phyloP scores from a whole-genome alignment of 2,329 filamentous ascomycete species.

The Aquanectria penicillioides region DNA sequence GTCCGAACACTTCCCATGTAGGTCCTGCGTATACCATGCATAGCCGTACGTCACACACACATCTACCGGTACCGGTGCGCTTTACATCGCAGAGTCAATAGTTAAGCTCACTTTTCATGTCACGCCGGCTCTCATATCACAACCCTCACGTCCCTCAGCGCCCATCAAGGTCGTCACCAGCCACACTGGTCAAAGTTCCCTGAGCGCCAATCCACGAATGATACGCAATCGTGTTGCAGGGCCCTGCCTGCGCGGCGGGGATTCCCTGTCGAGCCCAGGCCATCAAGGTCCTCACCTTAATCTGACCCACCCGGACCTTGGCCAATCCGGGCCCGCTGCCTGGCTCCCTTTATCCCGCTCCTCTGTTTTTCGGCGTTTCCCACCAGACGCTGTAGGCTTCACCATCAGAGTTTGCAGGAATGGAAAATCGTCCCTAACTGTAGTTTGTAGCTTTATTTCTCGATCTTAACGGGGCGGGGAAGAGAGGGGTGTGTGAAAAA shows the following conservation, averaged over 20 bases:
- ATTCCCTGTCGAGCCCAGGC: slow-evolving; percentile 26
- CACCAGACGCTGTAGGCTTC: neutral
- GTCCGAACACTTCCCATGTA: too few relatives aligned
- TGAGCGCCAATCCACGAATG: too few relatives aligned
- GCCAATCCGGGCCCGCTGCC: slow-evolving; percentile 3
- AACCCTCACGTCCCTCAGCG: too few relatives aligned
- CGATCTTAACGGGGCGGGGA: too few relatives aligned
- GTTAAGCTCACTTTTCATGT: neutral
- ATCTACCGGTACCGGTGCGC: too few relatives aligned
- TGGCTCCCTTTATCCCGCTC: slow-evolving; percentile 17
- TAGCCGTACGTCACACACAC: too few relatives aligned
- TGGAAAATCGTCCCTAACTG: too few relatives aligned
- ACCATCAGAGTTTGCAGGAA: neutral
- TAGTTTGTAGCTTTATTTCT: too few relatives aligned
- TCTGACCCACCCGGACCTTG: slow-evolving; percentile 34
- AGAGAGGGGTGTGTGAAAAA: too few relatives aligned
- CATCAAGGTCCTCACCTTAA: slow-evolving; percentile 45
- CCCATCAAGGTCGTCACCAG: too few relatives aligned
- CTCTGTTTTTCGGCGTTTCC: neutral
- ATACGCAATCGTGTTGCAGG: neutral
- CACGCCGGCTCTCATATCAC: neutral
- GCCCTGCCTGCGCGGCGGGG: neutral
- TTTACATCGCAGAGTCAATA: neutral
- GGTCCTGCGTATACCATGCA: too few relatives aligned
- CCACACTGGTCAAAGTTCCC: neutral